Evolutionary conservation across 805 yeast genomes (phyloP).

Genomic region (Kregervanrija delftensis): DNA sequence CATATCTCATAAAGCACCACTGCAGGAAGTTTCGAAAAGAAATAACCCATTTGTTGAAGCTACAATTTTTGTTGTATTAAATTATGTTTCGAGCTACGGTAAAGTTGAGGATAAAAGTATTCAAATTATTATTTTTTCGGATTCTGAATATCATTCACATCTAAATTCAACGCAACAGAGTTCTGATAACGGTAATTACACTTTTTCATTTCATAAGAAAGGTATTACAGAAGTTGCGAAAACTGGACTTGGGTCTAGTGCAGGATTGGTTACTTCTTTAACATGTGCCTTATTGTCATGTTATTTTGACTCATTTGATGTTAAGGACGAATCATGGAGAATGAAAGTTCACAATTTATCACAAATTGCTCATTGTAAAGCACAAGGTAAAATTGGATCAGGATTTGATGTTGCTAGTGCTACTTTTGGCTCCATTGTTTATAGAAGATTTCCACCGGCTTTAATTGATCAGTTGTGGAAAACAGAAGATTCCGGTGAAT

Average conservation of each 20-base stretch:
- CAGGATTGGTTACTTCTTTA: conserved; percentile 81
- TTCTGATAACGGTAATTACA: conserved; percentile 30
- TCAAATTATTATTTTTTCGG: conserved; percentile 65
- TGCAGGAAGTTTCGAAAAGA: conserved; percentile 14
- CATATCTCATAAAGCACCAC: not conserved
- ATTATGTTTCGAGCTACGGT: conserved; percentile 36
- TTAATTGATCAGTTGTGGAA: conserved; percentile 26
- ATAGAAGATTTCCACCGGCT: conserved; percentile 64
- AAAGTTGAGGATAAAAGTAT: conserved; percentile 18
- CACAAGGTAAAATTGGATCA: conserved; percentile 93
- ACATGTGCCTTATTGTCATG: conserved; percentile 59
- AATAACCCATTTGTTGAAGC: conserved; percentile 72
- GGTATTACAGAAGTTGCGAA: conserved; percentile 73
- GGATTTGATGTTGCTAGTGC: conserved; percentile 98
- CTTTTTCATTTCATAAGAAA: conserved; percentile 53
- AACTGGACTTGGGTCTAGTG: conserved; percentile 95
- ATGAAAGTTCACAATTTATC: conserved; percentile 69
- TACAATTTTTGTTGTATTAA: conserved; percentile 47
- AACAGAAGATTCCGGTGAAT: conserved; percentile 3
- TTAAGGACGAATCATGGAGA: conserved; percentile 18
- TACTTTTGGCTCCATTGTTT: conserved; percentile 79
- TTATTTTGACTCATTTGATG: conserved; percentile 30
- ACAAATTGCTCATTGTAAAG: conserved; percentile 86
- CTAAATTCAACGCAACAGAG: conserved; percentile 31
- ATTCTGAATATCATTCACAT: conserved; percentile 85